These are phyloP conservation scores for Scenedesmus sp. DNA, from an alignment of 163 green algal genomes.

Conservation along the genomic window DNA sequence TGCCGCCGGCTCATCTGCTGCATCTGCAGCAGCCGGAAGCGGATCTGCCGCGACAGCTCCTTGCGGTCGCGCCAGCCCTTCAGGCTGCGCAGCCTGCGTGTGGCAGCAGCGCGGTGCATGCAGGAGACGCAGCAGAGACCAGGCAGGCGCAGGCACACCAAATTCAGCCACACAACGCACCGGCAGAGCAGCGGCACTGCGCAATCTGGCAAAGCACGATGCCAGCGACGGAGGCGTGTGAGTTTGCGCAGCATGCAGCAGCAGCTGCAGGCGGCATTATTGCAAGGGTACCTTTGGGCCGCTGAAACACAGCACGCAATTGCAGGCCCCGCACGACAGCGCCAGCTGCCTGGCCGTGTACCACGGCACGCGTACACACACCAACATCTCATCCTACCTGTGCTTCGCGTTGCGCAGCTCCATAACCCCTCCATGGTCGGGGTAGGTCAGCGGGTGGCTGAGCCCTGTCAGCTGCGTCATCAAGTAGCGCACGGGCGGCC, in stretches of 20 bases:
- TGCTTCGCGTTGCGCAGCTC: constrained; percentile 53
- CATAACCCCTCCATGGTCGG: constrained; percentile 66
- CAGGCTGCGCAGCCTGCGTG: constrained; percentile 40
- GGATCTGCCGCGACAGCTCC: constrained; percentile 52
- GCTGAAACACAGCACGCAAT: no score
- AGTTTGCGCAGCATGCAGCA: no score
- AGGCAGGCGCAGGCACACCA: neutral
- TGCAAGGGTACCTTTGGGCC: no score
- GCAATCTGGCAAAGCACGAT: no score
- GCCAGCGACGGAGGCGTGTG: no score
- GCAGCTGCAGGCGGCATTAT: neutral
- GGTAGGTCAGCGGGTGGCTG: constrained; percentile 65
- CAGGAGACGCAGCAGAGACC: no score
- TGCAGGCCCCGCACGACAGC: no score
- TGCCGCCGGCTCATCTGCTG: constrained; percentile 43
- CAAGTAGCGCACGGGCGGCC: constrained; percentile 40
- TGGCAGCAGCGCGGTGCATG: neutral
- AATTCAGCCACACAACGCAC: no score
- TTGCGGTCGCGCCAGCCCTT: constrained; percentile 29
- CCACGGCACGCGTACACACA: no score
- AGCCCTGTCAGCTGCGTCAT: constrained; percentile 57
- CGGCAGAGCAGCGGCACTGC: no score
- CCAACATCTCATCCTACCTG: constrained; percentile 21
- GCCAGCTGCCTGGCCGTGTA: no score
- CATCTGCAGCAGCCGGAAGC: constrained; percentile 58